Percentiles rank a stretch among this genome's conserved stretches.
Conservation (phyloP, 2,329 filamentous ascomycete species). For the Neonectria punicea region DNA sequence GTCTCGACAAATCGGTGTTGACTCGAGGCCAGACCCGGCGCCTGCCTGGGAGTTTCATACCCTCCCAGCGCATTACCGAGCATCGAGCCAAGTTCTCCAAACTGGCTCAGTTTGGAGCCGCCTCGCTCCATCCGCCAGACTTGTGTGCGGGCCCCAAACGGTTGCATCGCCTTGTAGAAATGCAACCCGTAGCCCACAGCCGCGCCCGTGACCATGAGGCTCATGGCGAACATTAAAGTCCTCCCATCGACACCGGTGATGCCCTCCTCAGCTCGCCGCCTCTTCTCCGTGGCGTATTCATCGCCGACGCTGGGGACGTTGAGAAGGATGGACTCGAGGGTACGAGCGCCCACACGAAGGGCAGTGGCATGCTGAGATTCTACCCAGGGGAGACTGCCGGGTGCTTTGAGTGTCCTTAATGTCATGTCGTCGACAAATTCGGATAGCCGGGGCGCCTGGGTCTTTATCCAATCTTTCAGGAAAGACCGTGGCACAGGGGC, state of each 20-base stretch:
- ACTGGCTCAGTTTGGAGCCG: conserved; percentile 51
- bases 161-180: conserved; percentile 54
- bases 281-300: conserved; percentile 50
- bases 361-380: conserved; percentile 34
- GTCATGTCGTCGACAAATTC: conserved; percentile 48
- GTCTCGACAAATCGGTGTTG: conserved; percentile 48
- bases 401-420: conserved; percentile 30
- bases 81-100: conserved; percentile 61
- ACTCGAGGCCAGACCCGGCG: conserved; percentile 24
- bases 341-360: conserved; percentile 43
- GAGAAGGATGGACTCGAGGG: conserved; percentile 49
- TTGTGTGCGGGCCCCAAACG: conserved; percentile 58
- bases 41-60: conserved; percentile 29
- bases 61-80: conserved; percentile 50
- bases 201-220: conserved; percentile 50
- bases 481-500: conserved; percentile 56
- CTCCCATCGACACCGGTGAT: conserved; percentile 48
- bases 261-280: conserved; percentile 49
- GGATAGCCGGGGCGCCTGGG: conserved; percentile 45
- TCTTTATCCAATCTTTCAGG: conserved; percentile 53
- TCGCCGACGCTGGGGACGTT: conserved; percentile 50
- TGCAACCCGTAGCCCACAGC: conserved; percentile 53
- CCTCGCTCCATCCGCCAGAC: conserved; percentile 52
- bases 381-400: conserved; percentile 43
- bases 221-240: conserved; percentile 46